Percentiles rank a stretch among this genome's conserved stretches.
These are phyloP conservation scores for Boletus sensibilis DNA, from an alignment of 768 basidiomycete genomes.

Conservation along the genomic window DNA sequence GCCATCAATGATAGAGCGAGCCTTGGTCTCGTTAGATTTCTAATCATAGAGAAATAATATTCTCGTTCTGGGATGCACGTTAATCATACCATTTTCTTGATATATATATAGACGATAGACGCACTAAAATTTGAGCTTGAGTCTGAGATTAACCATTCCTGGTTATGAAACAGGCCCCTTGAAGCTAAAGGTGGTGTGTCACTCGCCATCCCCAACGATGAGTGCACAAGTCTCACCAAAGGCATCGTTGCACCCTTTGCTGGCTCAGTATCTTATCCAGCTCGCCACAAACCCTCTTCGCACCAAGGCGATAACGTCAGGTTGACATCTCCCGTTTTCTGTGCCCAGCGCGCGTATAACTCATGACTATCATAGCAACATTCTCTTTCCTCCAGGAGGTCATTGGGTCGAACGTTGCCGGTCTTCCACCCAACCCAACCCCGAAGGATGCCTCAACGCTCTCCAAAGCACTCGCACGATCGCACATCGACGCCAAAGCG, in stretches of 20 bases:
- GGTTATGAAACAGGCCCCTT: background rate
- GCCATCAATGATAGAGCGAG: slow-evolving; percentile 23
- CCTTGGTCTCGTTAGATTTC: slow-evolving; percentile 1
- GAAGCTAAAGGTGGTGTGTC: too few species aligned
- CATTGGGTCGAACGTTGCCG: slow-evolving; percentile 69
- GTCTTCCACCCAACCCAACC: slow-evolving; percentile 50
- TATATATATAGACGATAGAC: background rate
- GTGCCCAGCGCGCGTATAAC: background rate
- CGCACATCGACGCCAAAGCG: slow-evolving; percentile 67
- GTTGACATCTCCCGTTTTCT: slow-evolving; percentile 33
- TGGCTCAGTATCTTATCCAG: slow-evolving; percentile 68
- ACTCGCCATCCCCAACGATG: slow-evolving; percentile 35
- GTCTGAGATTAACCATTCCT: background rate
- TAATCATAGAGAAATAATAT: slow-evolving; percentile 26
- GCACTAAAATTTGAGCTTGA: background rate
- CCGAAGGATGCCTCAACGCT: slow-evolving; percentile 54
- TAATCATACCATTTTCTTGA: slow-evolving; percentile 14
- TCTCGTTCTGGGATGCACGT: slow-evolving; percentile 13
- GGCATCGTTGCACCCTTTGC: slow-evolving; percentile 42
- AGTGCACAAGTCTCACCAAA: slow-evolving; percentile 28
- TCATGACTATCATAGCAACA: slow-evolving; percentile 34
- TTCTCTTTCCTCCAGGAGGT: slow-evolving; percentile 78
- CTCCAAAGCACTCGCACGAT: slow-evolving; percentile 50
- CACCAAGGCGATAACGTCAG: slow-evolving; percentile 78
- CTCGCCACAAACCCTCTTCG: slow-evolving; percentile 69